Conservation (phyloP, 345 rosid species). For the sweet orange (Citrus sinensis) region DVS_A1.0 CM039162.1:25336001-25336500, state of each 20-base stretch:
- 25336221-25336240: constrained; percentile 5
- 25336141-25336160: background rate
- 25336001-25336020: rapidly evolving
- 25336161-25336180: background rate
- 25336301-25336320: background rate
- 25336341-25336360: background rate
- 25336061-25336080: background rate
- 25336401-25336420: background rate
- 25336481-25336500: background rate
- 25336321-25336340: too few species aligned
- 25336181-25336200: background rate
- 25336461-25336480: too few species aligned
- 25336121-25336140: background rate
- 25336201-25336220: background rate
- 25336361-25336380: background rate
- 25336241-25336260: background rate
- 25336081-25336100: background rate
- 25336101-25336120: background rate
- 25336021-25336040: background rate
- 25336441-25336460: background rate
- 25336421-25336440: background rate
- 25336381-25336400: too few species aligned
- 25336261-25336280: background rate
- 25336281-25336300: background rate
- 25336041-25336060: background rate